A percentile compares a stretch with the other conserved stretches of the same genome.
These are phyloP conservation scores for Mycena galericulata DNA, from an alignment of 768 basidiomycete species.

Conservation along the genomic window DNA sequence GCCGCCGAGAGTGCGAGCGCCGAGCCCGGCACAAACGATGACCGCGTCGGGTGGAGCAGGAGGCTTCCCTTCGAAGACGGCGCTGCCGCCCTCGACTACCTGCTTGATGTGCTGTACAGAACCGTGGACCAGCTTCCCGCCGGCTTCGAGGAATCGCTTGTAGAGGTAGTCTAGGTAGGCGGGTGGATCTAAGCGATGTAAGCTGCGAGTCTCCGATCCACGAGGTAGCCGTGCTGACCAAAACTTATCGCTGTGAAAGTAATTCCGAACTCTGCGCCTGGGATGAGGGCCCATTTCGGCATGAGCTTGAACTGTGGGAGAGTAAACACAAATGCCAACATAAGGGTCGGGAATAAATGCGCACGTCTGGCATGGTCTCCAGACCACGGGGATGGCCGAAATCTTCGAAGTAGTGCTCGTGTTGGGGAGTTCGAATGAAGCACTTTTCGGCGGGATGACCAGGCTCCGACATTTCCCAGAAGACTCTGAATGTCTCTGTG, in stretches of 20 bases:
- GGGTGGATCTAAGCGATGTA: constrained; percentile 55
- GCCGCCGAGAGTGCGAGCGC: constrained; percentile 67
- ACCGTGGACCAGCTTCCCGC: constrained; percentile 64
- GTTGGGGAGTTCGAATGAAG: constrained; percentile 63
- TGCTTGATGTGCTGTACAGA: constrained; percentile 72
- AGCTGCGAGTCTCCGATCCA: not conserved
- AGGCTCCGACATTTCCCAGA: constrained; percentile 64
- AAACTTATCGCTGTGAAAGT: constrained; percentile 23
- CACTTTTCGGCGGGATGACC: constrained; percentile 53
- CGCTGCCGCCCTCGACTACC: constrained; percentile 58
- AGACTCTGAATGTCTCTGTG: constrained; percentile 62
- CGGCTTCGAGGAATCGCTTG: constrained; percentile 63
- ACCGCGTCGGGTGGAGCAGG: constrained; percentile 30
- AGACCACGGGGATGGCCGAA: constrained; percentile 39
- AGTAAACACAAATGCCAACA: not conserved
- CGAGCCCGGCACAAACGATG: constrained; percentile 42
- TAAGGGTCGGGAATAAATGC: not conserved
- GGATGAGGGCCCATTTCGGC: constrained; percentile 18
- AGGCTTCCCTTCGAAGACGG: constrained; percentile 32
- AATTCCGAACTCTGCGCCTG: constrained; percentile 25
- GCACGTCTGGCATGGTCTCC: constrained; percentile 54
- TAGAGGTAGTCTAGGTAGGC: constrained; percentile 74
- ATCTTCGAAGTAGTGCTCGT: constrained; percentile 54
- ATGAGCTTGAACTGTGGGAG: constrained; percentile 26
- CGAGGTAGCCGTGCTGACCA: not conserved